Base-by-base conservation (phyloP, 495 filamentous ascomycete species). In the Penicillium samsonianum region DNA sequence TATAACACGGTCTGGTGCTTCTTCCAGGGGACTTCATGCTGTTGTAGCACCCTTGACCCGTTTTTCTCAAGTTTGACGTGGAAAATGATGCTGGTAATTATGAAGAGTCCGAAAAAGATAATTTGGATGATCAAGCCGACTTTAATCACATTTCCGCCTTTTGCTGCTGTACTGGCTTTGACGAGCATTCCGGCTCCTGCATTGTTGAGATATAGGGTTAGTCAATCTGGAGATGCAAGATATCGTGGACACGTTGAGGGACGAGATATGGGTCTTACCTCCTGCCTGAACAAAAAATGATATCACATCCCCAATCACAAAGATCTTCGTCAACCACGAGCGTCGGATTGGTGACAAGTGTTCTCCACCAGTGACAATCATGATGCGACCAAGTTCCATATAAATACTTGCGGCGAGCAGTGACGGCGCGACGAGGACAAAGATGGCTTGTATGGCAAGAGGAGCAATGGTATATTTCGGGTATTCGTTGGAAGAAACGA, bases 341-440 rank as follows among this genome's bases (percentile, higher is more conserved):
- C n/a, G 26, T 10, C 28, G 45, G 16, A 43, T 22, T 6, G n/a
- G 16, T 19, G 25, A 30, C 3, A 47, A 9, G 11, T 43, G 10
- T 16, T 79, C 78, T 23, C 69, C 78, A 9, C 73, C 62, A 0
- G 73, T 65, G 40, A 70, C 56, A 3, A 59, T 57, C 28, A 82
- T 75, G 20, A 82, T 43, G 3, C 79, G 70, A 0, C 73, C 80
- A 25, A 81, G 74, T 28, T 73, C 66, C 79, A 82, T 83, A 65
- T 82, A 83, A 30, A 83, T 76, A 0, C 77, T 79, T 1, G 80
- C 80, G 0, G 80, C 77, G 49, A 72, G 72, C 20, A 81, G 60
- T 2, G 73, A 72, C 5, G 78, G 78, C 5, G 75, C 70, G 17
- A 80, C 52, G 5, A 63, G 57, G 16, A 72, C 55, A 41, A 72